Conservation (phyloP, 192 early-diverging fungal species). For the Bifiguratus adelaidae region DNA sequence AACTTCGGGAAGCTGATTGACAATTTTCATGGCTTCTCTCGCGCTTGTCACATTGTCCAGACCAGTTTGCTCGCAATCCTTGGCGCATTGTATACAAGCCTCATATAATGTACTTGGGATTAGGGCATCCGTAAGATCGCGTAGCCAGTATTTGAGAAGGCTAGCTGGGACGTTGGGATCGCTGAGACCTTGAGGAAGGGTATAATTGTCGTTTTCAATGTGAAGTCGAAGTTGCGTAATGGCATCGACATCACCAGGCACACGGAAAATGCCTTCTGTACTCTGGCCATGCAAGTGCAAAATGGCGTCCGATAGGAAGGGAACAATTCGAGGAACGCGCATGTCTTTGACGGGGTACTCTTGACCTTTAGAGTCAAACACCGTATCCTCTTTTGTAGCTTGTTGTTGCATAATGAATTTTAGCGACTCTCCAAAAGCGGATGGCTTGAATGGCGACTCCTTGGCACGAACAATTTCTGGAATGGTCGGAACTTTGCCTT, state of each 20-base stretch:
- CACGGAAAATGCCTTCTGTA: slow-evolving; percentile 93
- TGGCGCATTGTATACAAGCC: slow-evolving; percentile 56
- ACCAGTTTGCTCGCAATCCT: slow-evolving; percentile 35
- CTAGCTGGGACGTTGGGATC: slow-evolving; percentile 92
- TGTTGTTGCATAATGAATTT: slow-evolving; percentile 76
- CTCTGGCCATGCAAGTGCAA: slow-evolving; percentile 60
- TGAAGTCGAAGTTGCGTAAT: slow-evolving; percentile 69
- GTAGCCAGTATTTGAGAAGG: slow-evolving; percentile 86
- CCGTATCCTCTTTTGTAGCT: too few species aligned
- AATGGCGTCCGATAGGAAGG: slow-evolving; percentile 68
- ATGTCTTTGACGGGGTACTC: slow-evolving; percentile 27
- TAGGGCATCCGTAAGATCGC: slow-evolving; percentile 86
- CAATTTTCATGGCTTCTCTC: slow-evolving; percentile 32
- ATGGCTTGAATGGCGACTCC: slow-evolving; percentile 74
- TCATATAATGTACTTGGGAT: slow-evolving; percentile 75
- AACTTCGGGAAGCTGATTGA: slow-evolving; percentile 39
- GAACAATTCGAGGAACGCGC: slow-evolving; percentile 70
- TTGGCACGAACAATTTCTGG: slow-evolving; percentile 59
- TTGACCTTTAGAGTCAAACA: too few species aligned
- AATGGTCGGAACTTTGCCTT: slow-evolving; percentile 62
- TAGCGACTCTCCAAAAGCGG: slow-evolving; percentile 85
- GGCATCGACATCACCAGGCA: slow-evolving; percentile 83
- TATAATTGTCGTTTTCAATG: slow-evolving; percentile 76
- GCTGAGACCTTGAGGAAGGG: slow-evolving; percentile 45
- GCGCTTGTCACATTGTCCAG: too few species aligned